Base-by-base conservation (phyloP, 192 early-diverging fungal genomes). In the Podila verticillata region DNA sequence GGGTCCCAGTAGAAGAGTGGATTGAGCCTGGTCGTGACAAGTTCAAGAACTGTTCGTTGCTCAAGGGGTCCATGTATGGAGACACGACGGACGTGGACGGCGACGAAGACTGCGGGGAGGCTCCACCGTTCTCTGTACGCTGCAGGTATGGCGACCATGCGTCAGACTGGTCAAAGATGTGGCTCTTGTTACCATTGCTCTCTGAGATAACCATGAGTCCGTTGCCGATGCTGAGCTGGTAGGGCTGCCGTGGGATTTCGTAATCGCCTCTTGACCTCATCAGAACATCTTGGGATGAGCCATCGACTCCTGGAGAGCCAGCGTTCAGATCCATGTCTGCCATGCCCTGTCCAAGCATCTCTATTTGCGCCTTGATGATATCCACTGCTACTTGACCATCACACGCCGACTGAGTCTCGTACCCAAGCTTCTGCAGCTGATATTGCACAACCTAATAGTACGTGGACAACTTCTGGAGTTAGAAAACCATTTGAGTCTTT, bases 311-410 rank as follows among this genome's bases (percentile, higher is more conserved):
- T 49, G 63, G 3, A 28, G 28, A 65, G 12, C 29, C 13, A 4
- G 28, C 30, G 2, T 31, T 67, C 28, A 34, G 28, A 17, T 29
- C 17, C 19, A 47, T 44, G 12, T 56, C n/a, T n/a, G 35, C n/a
- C 31, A 22, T 39, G 8, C 29, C 51, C 13, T 75, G 54, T 15
- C 48, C 30, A 7, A 65, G 31, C 57, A 61, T 65, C 54, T 58
- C 65, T 6, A 68, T 61, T 47, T 72, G 73, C 2, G 57, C 24
- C 36, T 66, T 84, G 66, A 63, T 84, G 32, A 84, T 66, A 19
- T 87, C 85, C n/a, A 89, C 79, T 4, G 90, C 90, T 31, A 89
- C 86, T 57, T 82, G 83, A 34, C 90, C 90, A 65, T 91, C 86
- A 47, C 81, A 82, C 19, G 90, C 90, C 0, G 84, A 82, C 15